Percentiles rank a stretch among this genome's conserved stretches.
These are phyloP conservation scores for Fagopyrum homotropicum DNA, from an alignment of 148 eudicot species.

Conservation along the genomic window DNA sequence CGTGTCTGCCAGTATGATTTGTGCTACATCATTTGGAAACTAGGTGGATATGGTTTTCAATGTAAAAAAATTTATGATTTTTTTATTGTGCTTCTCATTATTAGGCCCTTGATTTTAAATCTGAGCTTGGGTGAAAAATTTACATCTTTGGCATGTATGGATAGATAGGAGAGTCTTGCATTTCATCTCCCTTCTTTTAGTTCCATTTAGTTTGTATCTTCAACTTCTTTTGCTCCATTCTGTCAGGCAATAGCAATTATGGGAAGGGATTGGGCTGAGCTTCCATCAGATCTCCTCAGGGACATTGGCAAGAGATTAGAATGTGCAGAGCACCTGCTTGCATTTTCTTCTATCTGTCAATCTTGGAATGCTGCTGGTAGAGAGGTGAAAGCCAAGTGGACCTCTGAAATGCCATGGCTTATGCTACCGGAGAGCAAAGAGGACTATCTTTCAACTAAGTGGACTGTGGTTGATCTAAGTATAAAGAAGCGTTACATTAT, in stretches of 20 bases:
- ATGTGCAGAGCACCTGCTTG: not conserved
- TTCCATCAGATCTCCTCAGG: not conserved
- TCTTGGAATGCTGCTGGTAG: not conserved
- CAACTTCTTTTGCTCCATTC: not conserved
- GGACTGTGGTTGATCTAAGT: not conserved
- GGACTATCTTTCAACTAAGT: not conserved
- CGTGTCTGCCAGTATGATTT: too few relatives aligned
- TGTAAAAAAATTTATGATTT: too few relatives aligned
- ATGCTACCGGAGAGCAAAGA: not conserved
- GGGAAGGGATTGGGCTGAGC: not conserved
- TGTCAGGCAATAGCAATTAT: not conserved
- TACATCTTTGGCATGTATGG: too few relatives aligned
- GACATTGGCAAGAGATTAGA: not conserved
- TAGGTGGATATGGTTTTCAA: too few relatives aligned
- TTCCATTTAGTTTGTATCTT: not conserved
- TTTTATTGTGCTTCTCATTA: too few relatives aligned
- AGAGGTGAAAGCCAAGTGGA: not conserved
- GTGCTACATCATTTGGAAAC: too few relatives aligned
- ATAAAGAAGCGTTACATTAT: not conserved
- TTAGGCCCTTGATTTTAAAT: too few relatives aligned
- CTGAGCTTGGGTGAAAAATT: too few relatives aligned
- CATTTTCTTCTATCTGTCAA: not conserved
- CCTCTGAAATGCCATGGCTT: not conserved
- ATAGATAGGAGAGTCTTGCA: too few relatives aligned
- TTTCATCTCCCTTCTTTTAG: not conserved